Conservation (phyloP, 495 filamentous ascomycete genomes). For the Trichoderma gamsii region DNA sequence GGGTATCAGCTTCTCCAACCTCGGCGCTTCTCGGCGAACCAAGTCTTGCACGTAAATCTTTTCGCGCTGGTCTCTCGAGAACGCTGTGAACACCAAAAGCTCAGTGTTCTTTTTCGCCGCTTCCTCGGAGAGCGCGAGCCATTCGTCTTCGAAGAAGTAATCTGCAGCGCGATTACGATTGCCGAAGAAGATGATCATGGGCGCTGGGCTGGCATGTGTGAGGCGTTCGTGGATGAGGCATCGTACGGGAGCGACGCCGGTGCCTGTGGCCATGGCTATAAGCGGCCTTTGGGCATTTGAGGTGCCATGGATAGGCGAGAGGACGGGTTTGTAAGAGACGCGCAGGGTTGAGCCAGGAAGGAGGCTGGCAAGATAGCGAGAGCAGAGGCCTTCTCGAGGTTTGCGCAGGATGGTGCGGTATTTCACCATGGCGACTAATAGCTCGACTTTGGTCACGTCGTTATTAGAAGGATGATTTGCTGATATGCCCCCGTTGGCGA, state of each 20-base stretch:
- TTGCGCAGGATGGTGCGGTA: conserved; percentile 85
- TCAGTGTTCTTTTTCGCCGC: conserved; percentile 6
- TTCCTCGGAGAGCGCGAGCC: conserved; percentile 38
- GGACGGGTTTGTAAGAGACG: conserved; percentile 43
- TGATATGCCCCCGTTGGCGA: conserved; percentile 62
- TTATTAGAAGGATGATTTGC: conserved; percentile 29
- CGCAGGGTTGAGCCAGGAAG: conserved; percentile 48
- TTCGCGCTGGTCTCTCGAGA: conserved; percentile 59
- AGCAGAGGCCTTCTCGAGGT: conserved; percentile 81
- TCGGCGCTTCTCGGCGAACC: conserved; percentile 53
- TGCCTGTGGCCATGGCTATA: conserved; percentile 82
- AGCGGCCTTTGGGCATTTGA: conserved; percentile 42
- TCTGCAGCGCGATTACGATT: conserved; percentile 67
- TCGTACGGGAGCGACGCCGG: conserved; percentile 83
- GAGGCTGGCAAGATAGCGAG: conserved; percentile 70
- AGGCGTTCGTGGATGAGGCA: conserved; percentile 67
- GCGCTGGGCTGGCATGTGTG: conserved; percentile 25
- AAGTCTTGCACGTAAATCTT: conserved; percentile 90
- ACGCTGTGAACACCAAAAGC: conserved; percentile 65
- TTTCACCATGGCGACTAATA: conserved; percentile 86
- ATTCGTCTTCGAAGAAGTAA: conserved; percentile 76
- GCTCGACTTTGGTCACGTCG: conserved; percentile 50
- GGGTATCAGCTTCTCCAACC: conserved; percentile 53
- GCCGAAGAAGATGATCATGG: conserved; percentile 65
- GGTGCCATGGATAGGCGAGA: conserved; percentile 16